Conservation (phyloP, 2,329 filamentous ascomycete species). For the Penicillium sp. region DNA sequence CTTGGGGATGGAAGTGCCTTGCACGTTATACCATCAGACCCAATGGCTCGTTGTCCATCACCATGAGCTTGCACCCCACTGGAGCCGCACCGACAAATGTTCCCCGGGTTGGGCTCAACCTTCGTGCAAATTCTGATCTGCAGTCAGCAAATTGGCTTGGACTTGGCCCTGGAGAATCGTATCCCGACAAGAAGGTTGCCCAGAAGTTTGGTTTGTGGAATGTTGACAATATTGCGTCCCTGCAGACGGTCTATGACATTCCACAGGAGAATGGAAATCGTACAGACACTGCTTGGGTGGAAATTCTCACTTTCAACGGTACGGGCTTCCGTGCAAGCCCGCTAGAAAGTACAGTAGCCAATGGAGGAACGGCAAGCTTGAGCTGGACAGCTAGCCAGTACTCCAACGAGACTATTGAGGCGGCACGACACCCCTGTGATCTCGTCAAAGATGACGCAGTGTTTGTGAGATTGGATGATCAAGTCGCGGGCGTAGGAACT, state of each 20-base stretch:
- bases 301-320: slow-evolving; percentile 8
- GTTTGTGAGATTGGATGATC: slow-evolving; percentile 8
- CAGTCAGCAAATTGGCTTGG: slow-evolving; percentile 27
- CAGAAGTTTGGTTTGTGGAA: slow-evolving; percentile 25
- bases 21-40: slow-evolving; percentile 18
- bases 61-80: slow-evolving; percentile 11
- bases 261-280: slow-evolving; percentile 30
- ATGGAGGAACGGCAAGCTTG: slow-evolving; percentile 1
- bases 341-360: neutral
- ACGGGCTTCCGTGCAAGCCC: slow-evolving; percentile 12
- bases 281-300: slow-evolving; percentile 24
- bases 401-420: slow-evolving; percentile 6
- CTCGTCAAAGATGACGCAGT: neutral
- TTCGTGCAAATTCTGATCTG: slow-evolving; percentile 12
- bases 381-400: slow-evolving; percentile 8
- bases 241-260: slow-evolving; percentile 30
- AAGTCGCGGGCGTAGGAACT: slow-evolving; percentile 9
- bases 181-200: slow-evolving; percentile 26
- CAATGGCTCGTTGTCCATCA: slow-evolving; percentile 12
- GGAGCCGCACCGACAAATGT: slow-evolving; percentile 18
- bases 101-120: slow-evolving; percentile 21
- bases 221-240: slow-evolving; percentile 9
- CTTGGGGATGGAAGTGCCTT: slow-evolving; percentile 23
- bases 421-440: slow-evolving; percentile 7
- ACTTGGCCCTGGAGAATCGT: slow-evolving; percentile 28